A percentile compares a stretch with the other conserved stretches of the same genome.
phyloP scores from a whole-genome alignment of 805 yeast genomes.

The Cyberlindnera euphorbiae region DNA sequence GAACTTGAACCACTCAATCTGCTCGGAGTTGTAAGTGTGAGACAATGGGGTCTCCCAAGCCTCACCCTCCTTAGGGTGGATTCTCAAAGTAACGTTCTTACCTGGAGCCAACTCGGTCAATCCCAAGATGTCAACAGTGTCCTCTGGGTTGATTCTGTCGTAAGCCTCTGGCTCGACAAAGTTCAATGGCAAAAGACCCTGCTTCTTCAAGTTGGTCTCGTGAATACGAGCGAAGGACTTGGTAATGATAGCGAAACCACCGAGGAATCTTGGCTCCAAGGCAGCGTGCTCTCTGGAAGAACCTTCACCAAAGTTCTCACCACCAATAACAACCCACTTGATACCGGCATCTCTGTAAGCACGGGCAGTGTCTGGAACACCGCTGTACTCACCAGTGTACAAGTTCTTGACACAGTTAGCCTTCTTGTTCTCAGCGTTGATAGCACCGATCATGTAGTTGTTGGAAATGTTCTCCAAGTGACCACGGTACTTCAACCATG shows the following conservation, averaged over 20 bases:
- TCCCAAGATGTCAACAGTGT: conserved; percentile 83
- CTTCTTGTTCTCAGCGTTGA: conserved; percentile 92
- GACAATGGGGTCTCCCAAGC: conserved; percentile 89
- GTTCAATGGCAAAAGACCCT: conserved; percentile 97
- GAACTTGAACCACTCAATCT: conserved; percentile 97
- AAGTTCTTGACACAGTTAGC: conserved; percentile 88
- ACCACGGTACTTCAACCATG: conserved; percentile 99
- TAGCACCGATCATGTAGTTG: conserved; percentile 99
- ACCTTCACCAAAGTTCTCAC: conserved; percentile 99
- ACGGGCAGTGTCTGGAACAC: conserved; percentile 96
- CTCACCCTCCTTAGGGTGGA: conserved; percentile 64
- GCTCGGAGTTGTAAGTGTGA: conserved; percentile 95
- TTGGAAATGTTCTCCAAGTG: conserved; percentile 97
- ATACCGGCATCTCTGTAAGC: conserved; percentile 91
- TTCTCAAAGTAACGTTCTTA: conserved; percentile 77
- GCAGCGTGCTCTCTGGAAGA: conserved; percentile 99
- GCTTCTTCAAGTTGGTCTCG: conserved; percentile 96
- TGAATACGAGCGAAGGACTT: conserved; percentile 98
- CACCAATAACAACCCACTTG: conserved; percentile 97
- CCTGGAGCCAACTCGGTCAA: conserved; percentile 88
- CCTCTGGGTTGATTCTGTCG: conserved; percentile 89
- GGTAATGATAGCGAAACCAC: conserved; percentile 96
- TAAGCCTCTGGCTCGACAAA: conserved; percentile 85
- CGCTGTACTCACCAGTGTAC: conserved; percentile 85
- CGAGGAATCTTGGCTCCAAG: conserved; percentile 97